Percentiles rank a stretch among this genome's conserved stretches.
Conservation (phyloP, 768 basidiomycete genomes). For the Omphalotus guepiniiformis region DNA sequence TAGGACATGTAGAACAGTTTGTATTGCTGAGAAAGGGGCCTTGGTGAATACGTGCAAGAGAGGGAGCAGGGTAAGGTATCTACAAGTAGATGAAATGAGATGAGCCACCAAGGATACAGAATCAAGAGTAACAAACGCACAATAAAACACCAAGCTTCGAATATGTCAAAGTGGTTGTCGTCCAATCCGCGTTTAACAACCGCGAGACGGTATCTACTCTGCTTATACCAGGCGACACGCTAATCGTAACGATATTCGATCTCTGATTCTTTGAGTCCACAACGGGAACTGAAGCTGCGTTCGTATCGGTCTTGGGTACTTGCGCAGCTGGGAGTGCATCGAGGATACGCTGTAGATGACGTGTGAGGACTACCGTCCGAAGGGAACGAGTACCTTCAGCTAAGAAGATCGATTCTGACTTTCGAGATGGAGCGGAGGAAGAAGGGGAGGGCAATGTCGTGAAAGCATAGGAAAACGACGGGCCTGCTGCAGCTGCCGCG, state of each 20-base stretch:
- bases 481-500: conserved; percentile 61
- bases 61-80: conserved; percentile 67
- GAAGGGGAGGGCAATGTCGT: conserved; percentile 16
- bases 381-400: conserved; percentile 64
- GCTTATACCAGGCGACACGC: conserved; percentile 74
- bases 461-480: conserved; percentile 25
- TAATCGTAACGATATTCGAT: conserved; percentile 72
- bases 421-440: conserved; percentile 7
- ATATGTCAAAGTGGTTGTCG: conserved; percentile 25
- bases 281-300: conserved; percentile 33
- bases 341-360: conserved; percentile 80
- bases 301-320: conserved; percentile 39
- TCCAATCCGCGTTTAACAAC: conserved; percentile 46
- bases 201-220: conserved; percentile 64
- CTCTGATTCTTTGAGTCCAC: conserved; percentile 43
- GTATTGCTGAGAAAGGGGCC: conserved; percentile 56
- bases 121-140: conserved; percentile 42
- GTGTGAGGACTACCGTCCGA: conserved; percentile 57
- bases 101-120: conserved; percentile 9
- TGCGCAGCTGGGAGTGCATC: conserved; percentile 74
- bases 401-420: conserved; percentile 37
- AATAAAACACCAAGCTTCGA: conserved; percentile 43
- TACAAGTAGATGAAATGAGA: conserved; percentile 20
- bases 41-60: conserved; percentile 68
- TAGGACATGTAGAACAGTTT: conserved; percentile 75